These are phyloP conservation scores for Barbarea vulgaris DNA, from an alignment of 345 rosid species.

Conservation along the genomic window DNA sequence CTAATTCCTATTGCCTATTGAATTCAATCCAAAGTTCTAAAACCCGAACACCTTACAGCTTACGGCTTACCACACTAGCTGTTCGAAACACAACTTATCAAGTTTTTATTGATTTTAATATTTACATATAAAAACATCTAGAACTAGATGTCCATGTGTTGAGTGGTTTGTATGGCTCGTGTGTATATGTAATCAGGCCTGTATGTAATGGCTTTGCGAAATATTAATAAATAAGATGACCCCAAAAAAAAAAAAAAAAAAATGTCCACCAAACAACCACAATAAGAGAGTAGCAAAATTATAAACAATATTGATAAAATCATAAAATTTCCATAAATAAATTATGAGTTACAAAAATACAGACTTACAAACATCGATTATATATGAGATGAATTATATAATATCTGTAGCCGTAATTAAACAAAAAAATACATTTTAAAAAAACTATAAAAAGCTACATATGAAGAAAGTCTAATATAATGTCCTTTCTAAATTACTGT, in stretches of 20 bases:
- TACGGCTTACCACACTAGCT: neutral
- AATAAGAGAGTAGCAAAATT: neutral
- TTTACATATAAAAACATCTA: neutral
- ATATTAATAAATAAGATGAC: too few relatives aligned
- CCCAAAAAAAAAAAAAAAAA: too few relatives aligned
- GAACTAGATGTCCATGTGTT: too few relatives aligned
- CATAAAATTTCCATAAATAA: constrained; percentile 25
- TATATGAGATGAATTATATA: constrained; percentile 13
- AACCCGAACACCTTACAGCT: neutral
- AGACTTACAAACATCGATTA: constrained; percentile 10
- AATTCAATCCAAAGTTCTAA: neutral
- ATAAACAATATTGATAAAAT: neutral
- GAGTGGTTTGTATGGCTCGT: too few relatives aligned
- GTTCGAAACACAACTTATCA: neutral
- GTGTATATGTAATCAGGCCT: too few relatives aligned
- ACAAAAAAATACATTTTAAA: constrained; percentile 18
- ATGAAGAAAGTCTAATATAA: constrained; percentile 15
- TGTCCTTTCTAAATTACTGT: constrained; percentile 25
- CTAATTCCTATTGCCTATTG: neutral
- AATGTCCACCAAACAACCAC: neutral
- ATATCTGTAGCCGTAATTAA: constrained; percentile 21
- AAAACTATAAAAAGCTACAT: constrained; percentile 20
- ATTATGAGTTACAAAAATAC: constrained; percentile 20
- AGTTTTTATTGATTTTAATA: neutral
- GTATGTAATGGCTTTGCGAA: too few relatives aligned